phyloP scores from a whole-genome alignment of 2,329 filamentous ascomycete species.

The Aureobasidium sp. region DNA sequence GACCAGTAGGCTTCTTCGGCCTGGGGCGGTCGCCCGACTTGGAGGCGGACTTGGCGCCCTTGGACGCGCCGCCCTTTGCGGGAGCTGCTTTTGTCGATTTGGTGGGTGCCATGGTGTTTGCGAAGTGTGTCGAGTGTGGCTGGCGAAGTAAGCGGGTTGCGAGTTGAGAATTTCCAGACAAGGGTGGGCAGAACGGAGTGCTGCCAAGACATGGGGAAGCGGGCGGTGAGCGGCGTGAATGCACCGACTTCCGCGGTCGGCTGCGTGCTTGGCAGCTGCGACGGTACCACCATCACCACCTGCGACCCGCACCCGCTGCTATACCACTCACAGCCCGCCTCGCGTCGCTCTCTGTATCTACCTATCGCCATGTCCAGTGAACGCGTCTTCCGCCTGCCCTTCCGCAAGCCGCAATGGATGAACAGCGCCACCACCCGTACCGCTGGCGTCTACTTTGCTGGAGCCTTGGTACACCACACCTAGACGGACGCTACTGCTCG shows the following conservation, averaged over 20 bases:
- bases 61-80: slow-evolving; percentile 7
- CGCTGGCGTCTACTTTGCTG: slow-evolving; percentile 56
- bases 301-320: neutral
- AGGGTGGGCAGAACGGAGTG: slow-evolving; percentile 1
- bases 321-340: neutral
- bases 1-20: slow-evolving; percentile 20
- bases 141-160: neutral
- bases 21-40: slow-evolving; percentile 13
- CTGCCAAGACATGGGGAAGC: neutral
- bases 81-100: slow-evolving; percentile 1
- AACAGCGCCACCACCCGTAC: slow-evolving; percentile 56
- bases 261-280: neutral
- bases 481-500: neutral
- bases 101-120: slow-evolving; percentile 8
- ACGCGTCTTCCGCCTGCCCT: slow-evolving; percentile 50
- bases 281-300: neutral
- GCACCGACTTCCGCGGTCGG: neutral
- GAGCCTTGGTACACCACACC: slow-evolving; percentile 48
- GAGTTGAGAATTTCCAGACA: neutral
- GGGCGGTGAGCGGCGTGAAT: neutral
- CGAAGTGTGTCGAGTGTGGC: neutral
- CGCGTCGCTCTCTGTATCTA: neutral
- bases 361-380: slow-evolving; percentile 36
- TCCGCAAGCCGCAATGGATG: slow-evolving; percentile 57
- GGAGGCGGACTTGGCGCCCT: slow-evolving; percentile 22